These are phyloP conservation scores for Saitozyma podzolica DNA, from an alignment of 768 basidiomycete species.

Conservation along the genomic window DNA sequence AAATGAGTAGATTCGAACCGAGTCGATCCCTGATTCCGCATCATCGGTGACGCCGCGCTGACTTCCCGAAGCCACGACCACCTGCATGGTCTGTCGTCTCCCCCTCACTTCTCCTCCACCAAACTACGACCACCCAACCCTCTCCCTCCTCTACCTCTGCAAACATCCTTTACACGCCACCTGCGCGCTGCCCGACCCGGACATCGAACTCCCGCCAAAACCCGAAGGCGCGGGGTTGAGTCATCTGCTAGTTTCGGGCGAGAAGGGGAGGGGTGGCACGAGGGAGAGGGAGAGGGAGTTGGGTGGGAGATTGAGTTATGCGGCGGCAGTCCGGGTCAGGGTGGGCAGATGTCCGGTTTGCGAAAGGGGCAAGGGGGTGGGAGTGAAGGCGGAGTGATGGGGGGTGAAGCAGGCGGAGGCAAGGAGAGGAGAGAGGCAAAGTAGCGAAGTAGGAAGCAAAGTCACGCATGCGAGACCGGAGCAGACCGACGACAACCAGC, in stretches of 20 bases:
- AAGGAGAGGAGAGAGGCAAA: neutral
- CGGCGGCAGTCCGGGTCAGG: slow-evolving; percentile 68
- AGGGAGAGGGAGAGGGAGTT: slow-evolving; percentile 25
- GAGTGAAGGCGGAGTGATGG: no score
- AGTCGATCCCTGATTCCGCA: neutral
- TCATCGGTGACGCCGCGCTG: neutral
- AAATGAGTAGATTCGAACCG: neutral
- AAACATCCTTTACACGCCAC: slow-evolving; percentile 81
- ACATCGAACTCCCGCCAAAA: slow-evolving; percentile 62
- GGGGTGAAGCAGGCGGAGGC: neutral
- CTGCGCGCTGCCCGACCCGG: slow-evolving; percentile 66
- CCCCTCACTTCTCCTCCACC: slow-evolving; percentile 59
- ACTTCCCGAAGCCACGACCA: slow-evolving; percentile 59
- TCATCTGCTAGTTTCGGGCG: slow-evolving; percentile 54
- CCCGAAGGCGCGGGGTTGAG: slow-evolving; percentile 62
- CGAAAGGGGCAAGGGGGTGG: slow-evolving; percentile 20
- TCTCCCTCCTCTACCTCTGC: slow-evolving; percentile 77
- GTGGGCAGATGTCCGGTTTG: slow-evolving; percentile 80
- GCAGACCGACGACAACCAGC: no score
- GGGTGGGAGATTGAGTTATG: slow-evolving; percentile 75
- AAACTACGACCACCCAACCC: slow-evolving; percentile 56
- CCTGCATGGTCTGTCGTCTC: slow-evolving; percentile 68
- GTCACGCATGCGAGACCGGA: no score
- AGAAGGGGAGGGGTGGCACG: slow-evolving; percentile 35
- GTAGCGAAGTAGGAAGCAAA: neutral